Conservation (phyloP, 1,284 basidiomycete species). For the Cryptococcus amylolentus region DNA sequence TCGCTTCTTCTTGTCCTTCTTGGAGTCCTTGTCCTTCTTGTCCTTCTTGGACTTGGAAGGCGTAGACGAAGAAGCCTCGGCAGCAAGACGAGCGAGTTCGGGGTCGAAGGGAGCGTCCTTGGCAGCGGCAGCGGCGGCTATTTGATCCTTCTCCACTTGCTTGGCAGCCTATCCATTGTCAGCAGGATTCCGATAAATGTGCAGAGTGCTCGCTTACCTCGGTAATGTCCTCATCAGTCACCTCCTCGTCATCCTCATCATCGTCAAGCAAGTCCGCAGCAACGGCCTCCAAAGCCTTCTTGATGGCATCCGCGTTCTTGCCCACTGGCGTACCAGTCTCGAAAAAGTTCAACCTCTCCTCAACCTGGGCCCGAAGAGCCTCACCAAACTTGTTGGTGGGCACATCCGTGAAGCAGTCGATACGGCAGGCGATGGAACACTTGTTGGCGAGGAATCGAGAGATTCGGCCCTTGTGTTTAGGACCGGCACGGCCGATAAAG, state of each 20-base stretch:
- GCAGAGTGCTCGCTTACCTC: constrained; percentile 27
- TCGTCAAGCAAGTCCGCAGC: constrained; percentile 62
- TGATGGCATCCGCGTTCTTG: constrained; percentile 84
- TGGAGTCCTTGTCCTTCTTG: constrained; percentile 49
- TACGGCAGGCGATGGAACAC: constrained; percentile 94
- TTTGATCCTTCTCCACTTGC: constrained; percentile 56
- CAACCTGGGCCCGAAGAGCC: constrained; percentile 88
- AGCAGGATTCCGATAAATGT: background rate
- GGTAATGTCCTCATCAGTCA: constrained; percentile 50
- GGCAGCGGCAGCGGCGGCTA: constrained; percentile 28
- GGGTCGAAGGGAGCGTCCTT: constrained; percentile 30
- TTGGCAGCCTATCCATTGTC: constrained; percentile 32
- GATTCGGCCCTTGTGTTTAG: constrained; percentile 97
- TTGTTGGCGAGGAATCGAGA: constrained; percentile 98
- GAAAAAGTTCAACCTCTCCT: constrained; percentile 93
- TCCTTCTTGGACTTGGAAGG: constrained; percentile 21
- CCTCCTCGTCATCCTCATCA: constrained; percentile 64
- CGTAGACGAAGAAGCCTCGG: constrained; percentile 16
- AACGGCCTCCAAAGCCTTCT: constrained; percentile 78
- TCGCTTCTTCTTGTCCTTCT: constrained; percentile 43
- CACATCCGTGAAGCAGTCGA: constrained; percentile 91
- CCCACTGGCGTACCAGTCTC: constrained; percentile 78
- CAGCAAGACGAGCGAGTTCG: constrained; percentile 43
- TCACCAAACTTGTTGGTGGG: constrained; percentile 94
- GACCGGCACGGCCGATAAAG: constrained; percentile 91